A percentile compares a stretch with the other conserved stretches of the same genome.
These are phyloP conservation scores for Xylaria multiplex DNA, from an alignment of 2,329 filamentous ascomycete species.

Conservation along the genomic window DNA sequence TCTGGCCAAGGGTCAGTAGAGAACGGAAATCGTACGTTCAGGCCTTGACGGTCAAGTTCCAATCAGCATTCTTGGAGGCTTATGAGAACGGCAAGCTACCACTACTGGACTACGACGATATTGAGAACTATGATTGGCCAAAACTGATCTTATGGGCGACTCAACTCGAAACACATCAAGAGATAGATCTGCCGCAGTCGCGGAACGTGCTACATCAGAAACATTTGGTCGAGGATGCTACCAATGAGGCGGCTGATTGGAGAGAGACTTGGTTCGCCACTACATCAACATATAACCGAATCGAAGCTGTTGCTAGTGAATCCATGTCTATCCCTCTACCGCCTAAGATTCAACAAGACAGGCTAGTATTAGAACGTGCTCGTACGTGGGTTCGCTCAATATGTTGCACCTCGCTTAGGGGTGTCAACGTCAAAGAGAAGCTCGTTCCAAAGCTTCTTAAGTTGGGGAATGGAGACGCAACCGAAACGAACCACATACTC, in stretches of 20 bases:
- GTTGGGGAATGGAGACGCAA: constrained; percentile 55
- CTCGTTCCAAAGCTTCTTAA: constrained; percentile 58
- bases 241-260: constrained; percentile 57
- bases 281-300: constrained; percentile 66
- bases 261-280: constrained; percentile 66
- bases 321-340: constrained; percentile 53
- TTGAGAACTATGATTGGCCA: constrained; percentile 74
- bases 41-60: constrained; percentile 70
- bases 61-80: constrained; percentile 71
- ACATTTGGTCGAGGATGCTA: constrained; percentile 54
- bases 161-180: constrained; percentile 59
- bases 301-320: constrained; percentile 63
- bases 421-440: constrained; percentile 44
- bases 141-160: constrained; percentile 73
- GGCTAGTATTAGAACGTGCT: constrained; percentile 55
- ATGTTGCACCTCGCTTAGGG: constrained; percentile 60
- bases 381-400: constrained; percentile 70
- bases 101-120: constrained; percentile 70
- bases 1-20: constrained; percentile 64
- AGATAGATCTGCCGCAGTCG: constrained; percentile 60
- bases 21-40: constrained; percentile 64
- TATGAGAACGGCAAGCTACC: constrained; percentile 72
- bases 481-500: constrained; percentile 57
- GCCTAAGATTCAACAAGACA: constrained; percentile 39
- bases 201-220: constrained; percentile 56